phyloP scores from a whole-genome alignment of 768 basidiomycete species.

The Fomitopsis serialis region DNA sequence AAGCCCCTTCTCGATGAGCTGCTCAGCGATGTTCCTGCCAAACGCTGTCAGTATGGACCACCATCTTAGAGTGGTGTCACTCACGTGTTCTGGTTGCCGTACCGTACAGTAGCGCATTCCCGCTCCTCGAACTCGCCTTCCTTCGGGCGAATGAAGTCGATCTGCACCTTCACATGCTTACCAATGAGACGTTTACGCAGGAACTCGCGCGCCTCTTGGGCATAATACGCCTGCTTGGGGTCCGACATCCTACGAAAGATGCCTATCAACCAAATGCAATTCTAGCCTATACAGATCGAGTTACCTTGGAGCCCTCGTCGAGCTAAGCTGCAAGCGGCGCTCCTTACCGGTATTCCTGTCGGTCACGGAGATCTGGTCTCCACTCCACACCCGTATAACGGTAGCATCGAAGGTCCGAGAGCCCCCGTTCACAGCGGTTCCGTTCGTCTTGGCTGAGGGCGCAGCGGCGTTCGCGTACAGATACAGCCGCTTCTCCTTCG shows the following conservation, averaged over 20 bases:
- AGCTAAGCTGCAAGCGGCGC: conserved; percentile 81
- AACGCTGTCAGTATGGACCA: neutral
- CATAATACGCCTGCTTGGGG: conserved; percentile 80
- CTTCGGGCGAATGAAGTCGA: conserved; percentile 87
- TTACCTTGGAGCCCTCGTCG: conserved; percentile 80
- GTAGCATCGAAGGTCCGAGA: conserved; percentile 68
- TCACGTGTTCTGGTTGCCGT: conserved; percentile 74
- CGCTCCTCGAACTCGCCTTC: conserved; percentile 94
- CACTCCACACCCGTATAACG: conserved; percentile 87
- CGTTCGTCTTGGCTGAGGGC: conserved; percentile 44
- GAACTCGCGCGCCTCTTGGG: conserved; percentile 91
- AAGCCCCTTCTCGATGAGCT: conserved; percentile 89
- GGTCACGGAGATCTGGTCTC: conserved; percentile 81
- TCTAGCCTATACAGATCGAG: conserved; percentile 6
- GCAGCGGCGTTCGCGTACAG: conserved; percentile 60
- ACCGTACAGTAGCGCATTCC: conserved; percentile 86
- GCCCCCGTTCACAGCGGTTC: conserved; percentile 35
- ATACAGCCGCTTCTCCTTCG: conserved; percentile 67
- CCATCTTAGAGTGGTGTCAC: neutral
- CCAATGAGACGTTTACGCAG: conserved; percentile 90
- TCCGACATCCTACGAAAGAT: conserved; percentile 63
- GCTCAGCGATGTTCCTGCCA: conserved; percentile 82
- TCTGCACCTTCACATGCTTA: conserved; percentile 72
- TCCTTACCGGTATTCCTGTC: conserved; percentile 73
- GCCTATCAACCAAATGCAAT: neutral